phyloP scores from a whole-genome alignment of 768 basidiomycete species.

The Tricholoma flavovirens region DNA sequence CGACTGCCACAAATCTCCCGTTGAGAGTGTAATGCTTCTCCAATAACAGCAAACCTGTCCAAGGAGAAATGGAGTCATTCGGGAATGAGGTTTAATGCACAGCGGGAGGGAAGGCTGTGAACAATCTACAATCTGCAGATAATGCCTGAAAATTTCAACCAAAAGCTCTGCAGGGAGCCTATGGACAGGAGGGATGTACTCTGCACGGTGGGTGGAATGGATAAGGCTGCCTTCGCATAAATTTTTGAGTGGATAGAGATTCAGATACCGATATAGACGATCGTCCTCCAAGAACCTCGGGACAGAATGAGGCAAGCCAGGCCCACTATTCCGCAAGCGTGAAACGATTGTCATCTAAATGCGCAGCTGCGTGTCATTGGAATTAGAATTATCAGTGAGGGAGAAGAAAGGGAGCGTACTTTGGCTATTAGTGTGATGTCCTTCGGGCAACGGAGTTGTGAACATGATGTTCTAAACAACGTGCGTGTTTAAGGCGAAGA shows the following conservation, averaged over 20 bases:
- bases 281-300: not conserved
- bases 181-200: not conserved
- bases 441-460: not conserved
- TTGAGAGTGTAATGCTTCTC: conserved; percentile 10
- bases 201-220: not conserved
- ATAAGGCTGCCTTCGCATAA: not conserved
- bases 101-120: not conserved
- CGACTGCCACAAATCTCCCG: conserved; percentile 13
- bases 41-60: conserved; percentile 17
- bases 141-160: conserved; percentile 1
- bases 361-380: not conserved
- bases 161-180: conserved; percentile 2
- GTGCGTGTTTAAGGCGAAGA: not conserved
- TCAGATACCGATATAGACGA: not conserved
- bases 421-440: not conserved
- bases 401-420: not conserved
- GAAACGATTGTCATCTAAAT: not conserved
- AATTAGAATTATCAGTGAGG: not conserved
- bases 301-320: not conserved
- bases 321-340: not conserved
- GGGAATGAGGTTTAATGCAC: not conserved
- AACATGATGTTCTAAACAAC: not conserved
- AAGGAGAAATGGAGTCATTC: conserved; percentile 11
- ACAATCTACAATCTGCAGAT: not conserved
- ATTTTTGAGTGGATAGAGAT: not conserved